These are phyloP conservation scores for Aspergillus sp. DNA, from an alignment of 2,329 filamentous ascomycete genomes.

Conservation along the genomic window DNA sequence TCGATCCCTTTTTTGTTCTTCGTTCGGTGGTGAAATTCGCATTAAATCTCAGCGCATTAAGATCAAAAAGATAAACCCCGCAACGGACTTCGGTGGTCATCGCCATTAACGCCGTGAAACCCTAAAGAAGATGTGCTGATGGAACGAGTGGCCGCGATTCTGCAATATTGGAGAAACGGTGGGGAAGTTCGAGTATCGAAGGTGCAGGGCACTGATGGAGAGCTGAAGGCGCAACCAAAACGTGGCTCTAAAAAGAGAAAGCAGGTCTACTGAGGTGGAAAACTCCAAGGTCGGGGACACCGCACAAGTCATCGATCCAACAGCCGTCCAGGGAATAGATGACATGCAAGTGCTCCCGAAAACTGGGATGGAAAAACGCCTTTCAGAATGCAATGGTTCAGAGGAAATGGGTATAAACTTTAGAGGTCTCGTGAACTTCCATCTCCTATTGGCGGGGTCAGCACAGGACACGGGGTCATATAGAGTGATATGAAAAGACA, in stretches of 20 bases:
- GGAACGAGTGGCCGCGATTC: not conserved
- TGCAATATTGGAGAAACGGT: not conserved
- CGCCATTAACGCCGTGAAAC: slow-evolving; percentile 2
- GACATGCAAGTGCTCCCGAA: slow-evolving; percentile 8
- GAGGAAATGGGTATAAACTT: slow-evolving; percentile 99
- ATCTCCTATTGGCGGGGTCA: slow-evolving; percentile 73
- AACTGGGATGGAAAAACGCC: slow-evolving; percentile 25
- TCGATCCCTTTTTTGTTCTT: slow-evolving; percentile 8
- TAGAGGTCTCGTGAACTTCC: slow-evolving; percentile 98
- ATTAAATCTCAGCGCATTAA: slow-evolving; percentile 15
- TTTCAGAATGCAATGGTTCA: slow-evolving; percentile 53
- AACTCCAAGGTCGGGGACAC: slow-evolving; percentile 20
- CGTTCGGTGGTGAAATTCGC: slow-evolving; percentile 12
- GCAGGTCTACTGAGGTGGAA: slow-evolving; percentile 21
- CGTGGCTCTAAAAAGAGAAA: slow-evolving; percentile 20
- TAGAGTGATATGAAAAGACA: slow-evolving; percentile 29
- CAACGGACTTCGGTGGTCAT: slow-evolving; percentile 10
- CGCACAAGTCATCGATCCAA: slow-evolving; percentile 23
- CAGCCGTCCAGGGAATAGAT: slow-evolving; percentile 19
- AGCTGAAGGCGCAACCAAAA: slow-evolving; percentile 18
- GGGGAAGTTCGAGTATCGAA: not conserved
- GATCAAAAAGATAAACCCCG: slow-evolving; percentile 10
- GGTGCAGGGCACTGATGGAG: slow-evolving; percentile 1
- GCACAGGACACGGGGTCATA: not conserved
- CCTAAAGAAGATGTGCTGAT: not conserved